These are phyloP conservation scores for Gardenia jasminoides DNA, from an alignment of 257 asterid genomes.

Conservation along the genomic window DNA sequence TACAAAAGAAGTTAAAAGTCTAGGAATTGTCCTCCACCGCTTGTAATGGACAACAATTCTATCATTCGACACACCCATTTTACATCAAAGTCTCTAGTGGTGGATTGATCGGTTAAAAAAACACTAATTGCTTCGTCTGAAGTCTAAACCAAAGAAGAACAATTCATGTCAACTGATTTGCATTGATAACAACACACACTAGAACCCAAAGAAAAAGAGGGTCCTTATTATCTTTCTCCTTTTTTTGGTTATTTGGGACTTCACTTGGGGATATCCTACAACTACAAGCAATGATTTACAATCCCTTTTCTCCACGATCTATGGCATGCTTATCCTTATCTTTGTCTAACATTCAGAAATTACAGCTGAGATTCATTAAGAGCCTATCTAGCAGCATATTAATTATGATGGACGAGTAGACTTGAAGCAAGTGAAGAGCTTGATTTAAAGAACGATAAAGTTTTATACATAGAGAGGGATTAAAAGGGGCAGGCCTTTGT, in stretches of 20 bases:
- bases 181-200: too few relatives aligned
- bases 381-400: background rate
- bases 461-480: too few relatives aligned
- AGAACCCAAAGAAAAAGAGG: too few relatives aligned
- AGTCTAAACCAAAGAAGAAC: background rate
- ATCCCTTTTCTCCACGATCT: background rate
- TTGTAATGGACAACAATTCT: background rate
- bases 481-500: too few relatives aligned
- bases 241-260: too few relatives aligned
- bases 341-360: background rate
- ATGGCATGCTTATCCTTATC: background rate
- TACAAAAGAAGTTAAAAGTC: too few relatives aligned
- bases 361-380: background rate
- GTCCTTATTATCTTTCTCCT: too few relatives aligned
- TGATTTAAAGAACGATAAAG: background rate
- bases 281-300: too few relatives aligned
- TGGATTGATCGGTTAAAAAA: background rate
- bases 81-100: background rate
- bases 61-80: background rate
- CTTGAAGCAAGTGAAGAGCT: background rate
- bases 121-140: background rate
- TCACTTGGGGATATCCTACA: too few relatives aligned
- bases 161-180: background rate
- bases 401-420: background rate
- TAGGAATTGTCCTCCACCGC: background rate